Evolutionary conservation across 805 yeast genomes (phyloP).

Genomic region (Ogataea allantospora): DNA sequence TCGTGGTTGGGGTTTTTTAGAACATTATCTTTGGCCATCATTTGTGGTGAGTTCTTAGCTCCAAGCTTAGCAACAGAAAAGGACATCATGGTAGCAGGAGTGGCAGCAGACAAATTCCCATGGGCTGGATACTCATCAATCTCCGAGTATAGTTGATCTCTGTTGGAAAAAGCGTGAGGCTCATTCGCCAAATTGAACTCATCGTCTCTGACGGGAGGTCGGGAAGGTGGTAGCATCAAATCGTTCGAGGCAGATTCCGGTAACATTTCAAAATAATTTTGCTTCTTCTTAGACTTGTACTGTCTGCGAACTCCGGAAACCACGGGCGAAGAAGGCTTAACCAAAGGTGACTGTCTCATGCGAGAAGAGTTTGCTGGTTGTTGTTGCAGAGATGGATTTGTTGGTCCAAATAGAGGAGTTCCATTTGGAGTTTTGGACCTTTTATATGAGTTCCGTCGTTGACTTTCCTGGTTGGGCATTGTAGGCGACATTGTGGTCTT

Average conservation of each 20-base stretch:
- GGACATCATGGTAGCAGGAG: constrained; percentile 35
- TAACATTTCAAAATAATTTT: constrained; percentile 28
- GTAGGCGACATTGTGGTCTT: constrained; percentile 21
- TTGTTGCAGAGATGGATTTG: constrained; percentile 20
- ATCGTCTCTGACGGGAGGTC: constrained; percentile 12
- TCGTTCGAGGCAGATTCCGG: constrained; percentile 35
- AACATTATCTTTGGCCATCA: constrained; percentile 29
- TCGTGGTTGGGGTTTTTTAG: constrained; percentile 32
- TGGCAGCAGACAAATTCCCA: constrained; percentile 23
- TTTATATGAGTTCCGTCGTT: constrained; percentile 26
- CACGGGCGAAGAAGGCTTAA: constrained; percentile 27
- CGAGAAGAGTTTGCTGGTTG: constrained; percentile 7
- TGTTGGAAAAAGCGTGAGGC: background rate
- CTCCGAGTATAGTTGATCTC: background rate
- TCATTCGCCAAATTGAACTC: background rate
- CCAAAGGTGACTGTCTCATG: constrained; percentile 38
- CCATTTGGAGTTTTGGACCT: constrained; percentile 40
- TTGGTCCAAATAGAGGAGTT: constrained; percentile 40
- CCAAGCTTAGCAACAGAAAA: constrained; percentile 19
- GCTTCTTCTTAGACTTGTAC: constrained; percentile 13
- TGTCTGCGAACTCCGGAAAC: constrained; percentile 10
- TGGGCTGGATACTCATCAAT: background rate
- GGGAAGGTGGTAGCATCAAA: constrained; percentile 28
- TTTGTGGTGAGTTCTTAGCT: constrained; percentile 20
- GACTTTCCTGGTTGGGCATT: constrained; percentile 21